Percentiles rank a stretch among this genome's conserved stretches.
phyloP scores from a whole-genome alignment of 192 early-diverging fungal genomes.

The Jimgerdemannia lactiflua region DNA sequence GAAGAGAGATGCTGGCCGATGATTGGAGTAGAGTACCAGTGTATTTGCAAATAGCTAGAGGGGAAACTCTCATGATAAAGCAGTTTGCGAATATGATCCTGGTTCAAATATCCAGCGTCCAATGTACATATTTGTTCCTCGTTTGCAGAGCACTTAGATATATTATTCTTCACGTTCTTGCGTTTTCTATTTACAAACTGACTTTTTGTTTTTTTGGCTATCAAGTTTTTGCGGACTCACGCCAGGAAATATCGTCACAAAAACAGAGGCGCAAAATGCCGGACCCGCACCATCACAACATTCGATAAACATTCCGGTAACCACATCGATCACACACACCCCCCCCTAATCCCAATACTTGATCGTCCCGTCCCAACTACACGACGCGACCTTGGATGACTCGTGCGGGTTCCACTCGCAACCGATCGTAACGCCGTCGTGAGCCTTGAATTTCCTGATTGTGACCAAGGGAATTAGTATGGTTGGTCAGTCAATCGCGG shows the following conservation, averaged over 20 bases:
- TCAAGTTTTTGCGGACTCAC: no score
- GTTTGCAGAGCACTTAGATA: no score
- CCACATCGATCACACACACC: neutral
- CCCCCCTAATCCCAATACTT: slow-evolving; percentile 74
- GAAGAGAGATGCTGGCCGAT: neutral
- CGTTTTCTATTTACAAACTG: no score
- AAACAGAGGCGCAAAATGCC: neutral
- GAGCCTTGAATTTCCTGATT: slow-evolving; percentile 81
- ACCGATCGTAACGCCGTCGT: slow-evolving; percentile 87
- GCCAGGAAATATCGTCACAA: no score
- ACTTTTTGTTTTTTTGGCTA: no score
- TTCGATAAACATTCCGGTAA: neutral
- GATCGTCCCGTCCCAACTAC: slow-evolving; percentile 94
- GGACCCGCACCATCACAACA: neutral
- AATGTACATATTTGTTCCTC: no score
- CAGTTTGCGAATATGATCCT: no score
- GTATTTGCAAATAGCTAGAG: no score
- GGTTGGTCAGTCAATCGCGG: neutral
- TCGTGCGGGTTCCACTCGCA: slow-evolving; percentile 98
- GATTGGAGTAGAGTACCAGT: no score
- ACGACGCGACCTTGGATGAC: slow-evolving; percentile 86
- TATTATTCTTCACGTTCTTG: no score
- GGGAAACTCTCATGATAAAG: no score
- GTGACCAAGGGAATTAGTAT: neutral
- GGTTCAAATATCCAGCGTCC: no score